Evolutionary conservation across 2,329 filamentous ascomycete species (phyloP).

Genomic region (Penicillium brevicompactum): DNA sequence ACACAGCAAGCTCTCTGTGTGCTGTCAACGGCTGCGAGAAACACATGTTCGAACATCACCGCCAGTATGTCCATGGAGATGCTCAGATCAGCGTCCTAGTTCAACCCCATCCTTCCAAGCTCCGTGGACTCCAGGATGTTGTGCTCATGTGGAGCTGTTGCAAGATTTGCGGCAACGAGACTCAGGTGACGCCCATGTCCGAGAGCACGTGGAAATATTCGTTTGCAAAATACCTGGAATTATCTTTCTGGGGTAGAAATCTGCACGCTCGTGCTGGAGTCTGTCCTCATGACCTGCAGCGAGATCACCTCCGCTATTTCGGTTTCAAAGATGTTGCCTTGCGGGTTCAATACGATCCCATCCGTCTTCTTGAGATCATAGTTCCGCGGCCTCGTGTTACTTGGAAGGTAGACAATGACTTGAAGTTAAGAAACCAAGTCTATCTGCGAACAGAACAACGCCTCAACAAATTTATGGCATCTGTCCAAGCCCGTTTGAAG

Average conservation of each 20-base stretch:
- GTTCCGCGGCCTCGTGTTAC: slow-evolving; percentile 88
- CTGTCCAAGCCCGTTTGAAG: slow-evolving; percentile 79
- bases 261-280: slow-evolving; percentile 72
- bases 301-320: slow-evolving; percentile 91
- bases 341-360: slow-evolving; percentile 87
- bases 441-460: slow-evolving; percentile 79
- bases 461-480: slow-evolving; percentile 82
- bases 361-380: slow-evolving; percentile 90
- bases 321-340: slow-evolving; percentile 83
- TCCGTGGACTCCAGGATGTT: slow-evolving; percentile 67
- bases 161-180: slow-evolving; percentile 87
- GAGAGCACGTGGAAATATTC: slow-evolving; percentile 97
- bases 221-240: slow-evolving; percentile 95
- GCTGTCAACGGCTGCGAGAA: slow-evolving; percentile 82
- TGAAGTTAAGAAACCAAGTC: slow-evolving; percentile 89
- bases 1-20: slow-evolving; percentile 74
- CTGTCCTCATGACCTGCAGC: slow-evolving; percentile 90
- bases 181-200: slow-evolving; percentile 87
- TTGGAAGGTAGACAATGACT: slow-evolving; percentile 96
- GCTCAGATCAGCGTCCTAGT: slow-evolving; percentile 91
- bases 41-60: slow-evolving; percentile 88
- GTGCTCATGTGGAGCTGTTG: slow-evolving; percentile 99
- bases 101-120: slow-evolving; percentile 69
- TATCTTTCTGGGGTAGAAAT: slow-evolving; percentile 92
- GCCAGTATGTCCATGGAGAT: slow-evolving; percentile 95